Base-by-base conservation (phyloP, 164 flowering plant species). In the Vitis cinerea region DNA sequence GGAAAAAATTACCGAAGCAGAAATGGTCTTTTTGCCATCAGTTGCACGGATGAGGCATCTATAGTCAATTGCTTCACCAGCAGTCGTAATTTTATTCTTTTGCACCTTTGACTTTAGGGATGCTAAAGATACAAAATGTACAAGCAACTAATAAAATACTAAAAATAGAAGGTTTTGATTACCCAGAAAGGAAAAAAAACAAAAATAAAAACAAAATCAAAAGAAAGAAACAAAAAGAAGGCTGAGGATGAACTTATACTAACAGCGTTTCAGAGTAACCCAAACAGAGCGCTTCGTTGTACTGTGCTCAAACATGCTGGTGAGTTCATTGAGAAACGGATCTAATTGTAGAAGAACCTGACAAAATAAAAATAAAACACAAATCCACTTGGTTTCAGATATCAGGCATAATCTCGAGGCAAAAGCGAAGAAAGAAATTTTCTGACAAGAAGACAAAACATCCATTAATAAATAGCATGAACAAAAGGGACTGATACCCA, bases 231-330 rank as follows among this genome's bases (percentile, higher is more conserved):
- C 1, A 31, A 71, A 37, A 51, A 15, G 9, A 60, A 73, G 44
- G 44, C 44, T 37, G 44, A 37, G 44, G 44, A 37, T 37, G 44
- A 37, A 37, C 1, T 37, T 37, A 10, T 9, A 56, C 53, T 71
- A 81, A 90, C 97, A 93, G 74, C 88, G 83, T 70, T 93, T 93
- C 19, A 90, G 76, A 50, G 93, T 90, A 65, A 93, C 94, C 97
- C 98, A 93, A 27, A 93, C 90, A 58, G 97, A 86, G 54, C 92
- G 90, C 50, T 82, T 80, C 66, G 90, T 97, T 5, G 83, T 83
- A 70, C 77, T 88, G 27, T 74, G 76, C 82, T 89, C 93, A 61
- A 86, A 91, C 98, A 93, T 89, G 81, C 79, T 88, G 1, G 94
- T 88, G 27, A 93, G 88, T 72, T 93, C 98, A 72, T 81, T 93